A percentile compares a stretch with the other conserved stretches of the same genome.
phyloP scores from a whole-genome alignment of 2,329 filamentous ascomycete genomes.

The Fusarium graminum region DNA sequence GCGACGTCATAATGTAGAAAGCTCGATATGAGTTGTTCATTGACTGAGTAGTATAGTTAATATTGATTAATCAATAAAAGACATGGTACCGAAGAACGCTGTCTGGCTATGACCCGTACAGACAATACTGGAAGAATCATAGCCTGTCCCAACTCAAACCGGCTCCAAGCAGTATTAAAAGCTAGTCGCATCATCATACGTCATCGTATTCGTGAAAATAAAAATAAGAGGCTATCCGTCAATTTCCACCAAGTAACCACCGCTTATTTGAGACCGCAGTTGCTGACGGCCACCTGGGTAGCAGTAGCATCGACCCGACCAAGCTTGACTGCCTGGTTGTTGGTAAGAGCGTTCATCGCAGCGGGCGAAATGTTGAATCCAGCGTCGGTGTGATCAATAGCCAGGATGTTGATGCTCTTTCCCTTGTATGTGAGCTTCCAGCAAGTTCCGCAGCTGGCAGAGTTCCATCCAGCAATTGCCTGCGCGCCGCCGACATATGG shows the following conservation, averaged over 20 bases:
- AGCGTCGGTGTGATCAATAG: slow-evolving; percentile 62
- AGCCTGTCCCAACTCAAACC: not conserved
- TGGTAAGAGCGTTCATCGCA: slow-evolving; percentile 69
- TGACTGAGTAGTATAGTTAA: not conserved
- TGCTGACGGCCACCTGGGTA: slow-evolving; percentile 57
- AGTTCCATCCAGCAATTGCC: slow-evolving; percentile 68
- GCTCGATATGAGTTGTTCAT: not conserved
- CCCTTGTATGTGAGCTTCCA: slow-evolving; percentile 67
- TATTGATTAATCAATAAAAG: not conserved
- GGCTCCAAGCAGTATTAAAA: not conserved
- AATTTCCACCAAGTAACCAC: too few relatives aligned
- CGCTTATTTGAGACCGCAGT: slow-evolving; percentile 54
- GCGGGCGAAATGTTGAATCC: slow-evolving; percentile 68
- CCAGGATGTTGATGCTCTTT: slow-evolving; percentile 66
- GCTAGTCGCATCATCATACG: not conserved
- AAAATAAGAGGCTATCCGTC: too few relatives aligned
- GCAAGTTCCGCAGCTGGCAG: slow-evolving; percentile 68
- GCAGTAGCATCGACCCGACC: slow-evolving; percentile 66
- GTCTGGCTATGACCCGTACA: not conserved
- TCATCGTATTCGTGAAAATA: not conserved
- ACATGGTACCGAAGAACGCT: not conserved
- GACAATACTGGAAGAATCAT: not conserved
- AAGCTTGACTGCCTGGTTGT: slow-evolving; percentile 61
- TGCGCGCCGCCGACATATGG: slow-evolving; percentile 68
- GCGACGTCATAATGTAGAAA: not conserved